phyloP scores from a whole-genome alignment of 2,329 filamentous ascomycete species.

The Aspergillus brunneoviolaceus region DNA sequence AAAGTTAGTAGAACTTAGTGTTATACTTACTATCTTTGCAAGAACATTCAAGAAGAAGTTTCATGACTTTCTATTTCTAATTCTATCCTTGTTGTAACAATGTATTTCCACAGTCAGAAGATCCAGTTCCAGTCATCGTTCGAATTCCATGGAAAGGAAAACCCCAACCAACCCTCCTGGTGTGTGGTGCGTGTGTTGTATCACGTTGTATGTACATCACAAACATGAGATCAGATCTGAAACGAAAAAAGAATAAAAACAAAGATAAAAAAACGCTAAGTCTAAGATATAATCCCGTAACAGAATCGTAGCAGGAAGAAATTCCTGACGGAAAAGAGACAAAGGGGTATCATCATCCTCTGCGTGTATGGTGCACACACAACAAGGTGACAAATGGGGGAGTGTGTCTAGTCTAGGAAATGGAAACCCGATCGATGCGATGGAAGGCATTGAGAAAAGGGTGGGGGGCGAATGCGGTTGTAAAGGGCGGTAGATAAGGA shows the following conservation, averaged over 20 bases:
- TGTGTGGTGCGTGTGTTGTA: not conserved
- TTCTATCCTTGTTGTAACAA: not conserved
- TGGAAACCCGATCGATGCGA: not conserved
- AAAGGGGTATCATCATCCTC: too few species aligned
- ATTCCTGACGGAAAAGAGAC: too few species aligned
- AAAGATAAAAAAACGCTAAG: not conserved
- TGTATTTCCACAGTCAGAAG: not conserved
- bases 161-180: not conserved
- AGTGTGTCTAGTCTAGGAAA: not conserved
- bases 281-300: not conserved
- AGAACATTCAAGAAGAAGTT: not conserved
- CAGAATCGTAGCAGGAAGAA: not conserved
- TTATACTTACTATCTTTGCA: not conserved
- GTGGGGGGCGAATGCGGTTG: not conserved
- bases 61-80: not conserved
- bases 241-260: not conserved
- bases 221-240: conserved; percentile 6
- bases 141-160: not conserved
- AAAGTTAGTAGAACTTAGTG: not conserved
- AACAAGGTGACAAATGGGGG: not conserved
- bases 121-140: not conserved
- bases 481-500: not conserved
- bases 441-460: not conserved
- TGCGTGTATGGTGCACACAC: not conserved
- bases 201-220: not conserved